phyloP scores from a whole-genome alignment of 73 alveolate species.

The Breviolum minutum region DNA sequence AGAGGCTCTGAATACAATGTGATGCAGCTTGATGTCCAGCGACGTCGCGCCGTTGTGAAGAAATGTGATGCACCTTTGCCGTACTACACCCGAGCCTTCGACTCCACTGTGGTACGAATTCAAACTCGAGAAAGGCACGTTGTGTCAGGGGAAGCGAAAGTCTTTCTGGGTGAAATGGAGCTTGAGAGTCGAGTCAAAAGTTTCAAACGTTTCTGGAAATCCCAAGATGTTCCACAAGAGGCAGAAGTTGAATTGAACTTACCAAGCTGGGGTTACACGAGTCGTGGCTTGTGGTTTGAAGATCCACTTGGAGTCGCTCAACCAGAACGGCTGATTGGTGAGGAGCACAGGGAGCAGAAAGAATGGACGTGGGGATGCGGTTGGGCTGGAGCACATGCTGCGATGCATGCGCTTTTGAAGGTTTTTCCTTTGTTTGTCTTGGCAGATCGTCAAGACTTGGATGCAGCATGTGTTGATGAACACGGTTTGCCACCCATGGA shows the following conservation, averaged over 20 bases:
- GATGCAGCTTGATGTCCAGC: conserved; percentile 16
- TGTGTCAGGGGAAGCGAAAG: conserved; percentile 47
- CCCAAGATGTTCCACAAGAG: conserved; percentile 65
- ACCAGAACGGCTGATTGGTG: background rate
- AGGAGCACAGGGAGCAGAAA: background rate
- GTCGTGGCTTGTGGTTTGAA: conserved; percentile 81
- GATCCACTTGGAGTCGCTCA: conserved; percentile 58
- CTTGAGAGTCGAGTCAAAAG: conserved; percentile 79
- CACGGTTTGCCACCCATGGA: conserved; percentile 84
- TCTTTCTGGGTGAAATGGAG: conserved; percentile 63
- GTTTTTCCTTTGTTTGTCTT: conserved; percentile 61
- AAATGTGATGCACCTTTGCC: conserved; percentile 54
- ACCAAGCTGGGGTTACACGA: conserved; percentile 89
- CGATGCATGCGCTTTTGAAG: conserved; percentile 77
- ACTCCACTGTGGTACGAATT: conserved; percentile 56
- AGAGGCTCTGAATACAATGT: conserved; percentile 70
- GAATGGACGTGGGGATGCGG: conserved; percentile 81
- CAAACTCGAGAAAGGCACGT: conserved; percentile 57
- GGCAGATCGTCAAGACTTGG: conserved; percentile 80
- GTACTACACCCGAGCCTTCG: conserved; percentile 87
- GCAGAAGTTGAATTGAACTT: conserved; percentile 55
- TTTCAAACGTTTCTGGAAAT: conserved; percentile 83
- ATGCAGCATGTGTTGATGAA: conserved; percentile 92
- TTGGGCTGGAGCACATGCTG: conserved; percentile 94
- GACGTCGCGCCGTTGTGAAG: conserved; percentile 43